Base-by-base conservation (phyloP, 202 grass and related monocot species). In the Zizania palustris region DNA sequence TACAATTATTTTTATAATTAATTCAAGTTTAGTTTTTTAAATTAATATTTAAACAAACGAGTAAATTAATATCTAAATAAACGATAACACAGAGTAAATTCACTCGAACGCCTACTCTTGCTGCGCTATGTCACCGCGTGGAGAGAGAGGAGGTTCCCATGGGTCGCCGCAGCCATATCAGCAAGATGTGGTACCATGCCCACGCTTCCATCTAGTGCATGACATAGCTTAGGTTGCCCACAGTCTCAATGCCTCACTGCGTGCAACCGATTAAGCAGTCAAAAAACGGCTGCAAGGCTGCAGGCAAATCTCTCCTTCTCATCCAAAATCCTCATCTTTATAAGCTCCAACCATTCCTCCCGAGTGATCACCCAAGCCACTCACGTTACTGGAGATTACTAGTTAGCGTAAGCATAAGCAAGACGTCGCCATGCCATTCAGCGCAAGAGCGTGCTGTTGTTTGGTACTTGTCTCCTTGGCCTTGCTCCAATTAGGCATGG, bases 391-490 rank as follows among this genome's bases (percentile, higher is more conserved):
- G n/a, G n/a, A 28, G 28, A 28, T 28, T 28, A 28, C 14, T n/a
- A 16, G 48, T 5, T 51, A n/a, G 15, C 6, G 9, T 5, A 12
- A 22, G 63, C 22, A 68, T 10, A n/a, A 74, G 20, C 35, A 46
- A 46, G 3, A 4, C 8, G 18, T 28, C 12, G 2, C 43, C 64
- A 92, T 92, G 90, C 83, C 81, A 34, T 45, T 62, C 7, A 21
- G 77, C 13, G 48, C 6, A n/a, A 18, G 18, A 40, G 42, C 8
- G 41, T 22, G 37, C 39, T 59, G 62, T 46, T 70, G 43, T 42
- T 6, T 48, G 67, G 49, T 86, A 11, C 74, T 85, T 50, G 61
- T 91, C 57, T 68, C 86, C 42, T 34, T 80, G 50, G 50, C 50
- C 16, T 54, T 54, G 50, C 50, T 19, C 50, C 50, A 4, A 54